Conservation (phyloP, 495 filamentous ascomycete species). For the Cladorrhinum samala region DNA sequence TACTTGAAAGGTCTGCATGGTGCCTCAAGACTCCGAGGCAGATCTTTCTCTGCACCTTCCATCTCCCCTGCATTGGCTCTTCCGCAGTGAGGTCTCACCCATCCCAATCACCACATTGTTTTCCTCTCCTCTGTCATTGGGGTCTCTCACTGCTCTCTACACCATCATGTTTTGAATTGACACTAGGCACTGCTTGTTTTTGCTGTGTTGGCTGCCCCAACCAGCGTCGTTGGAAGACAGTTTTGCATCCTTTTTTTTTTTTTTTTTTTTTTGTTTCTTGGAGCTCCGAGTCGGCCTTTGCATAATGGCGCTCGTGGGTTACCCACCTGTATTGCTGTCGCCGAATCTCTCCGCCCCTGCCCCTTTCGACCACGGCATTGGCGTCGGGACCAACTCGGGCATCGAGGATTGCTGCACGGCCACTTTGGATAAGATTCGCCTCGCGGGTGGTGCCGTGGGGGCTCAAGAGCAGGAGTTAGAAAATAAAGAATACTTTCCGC, state of each 20-base stretch:
- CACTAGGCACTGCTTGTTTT: slow-evolving; percentile 1
- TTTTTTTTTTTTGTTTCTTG: slow-evolving; percentile 17
- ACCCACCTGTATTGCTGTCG: slow-evolving; percentile 11
- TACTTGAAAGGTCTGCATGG: slow-evolving; percentile 7
- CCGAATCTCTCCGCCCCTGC: background rate
- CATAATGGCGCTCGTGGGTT: slow-evolving; percentile 19
- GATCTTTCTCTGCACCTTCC: slow-evolving; percentile 7
- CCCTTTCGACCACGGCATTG: slow-evolving; percentile 12
- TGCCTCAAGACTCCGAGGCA: slow-evolving; percentile 3
- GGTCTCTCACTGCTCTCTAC: slow-evolving; percentile 9
- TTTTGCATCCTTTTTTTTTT: background rate
- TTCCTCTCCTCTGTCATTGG: background rate
- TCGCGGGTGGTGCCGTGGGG: slow-evolving; percentile 28
- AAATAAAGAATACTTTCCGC: slow-evolving; percentile 22
- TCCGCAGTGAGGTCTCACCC: slow-evolving; percentile 1
- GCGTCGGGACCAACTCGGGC: slow-evolving; percentile 10
- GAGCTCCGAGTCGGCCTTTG: slow-evolving; percentile 1
- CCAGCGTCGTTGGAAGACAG: background rate
- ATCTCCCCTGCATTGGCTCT: background rate
- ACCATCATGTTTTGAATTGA: slow-evolving; percentile 20
- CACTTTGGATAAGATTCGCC: slow-evolving; percentile 39
- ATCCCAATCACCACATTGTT: background rate
- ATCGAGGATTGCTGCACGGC: slow-evolving; percentile 23
- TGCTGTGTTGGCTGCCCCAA: slow-evolving; percentile 7
- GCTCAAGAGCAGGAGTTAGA: slow-evolving; percentile 22